Conservation (phyloP, 345 rosid species). For the Populus alba region DNA sequence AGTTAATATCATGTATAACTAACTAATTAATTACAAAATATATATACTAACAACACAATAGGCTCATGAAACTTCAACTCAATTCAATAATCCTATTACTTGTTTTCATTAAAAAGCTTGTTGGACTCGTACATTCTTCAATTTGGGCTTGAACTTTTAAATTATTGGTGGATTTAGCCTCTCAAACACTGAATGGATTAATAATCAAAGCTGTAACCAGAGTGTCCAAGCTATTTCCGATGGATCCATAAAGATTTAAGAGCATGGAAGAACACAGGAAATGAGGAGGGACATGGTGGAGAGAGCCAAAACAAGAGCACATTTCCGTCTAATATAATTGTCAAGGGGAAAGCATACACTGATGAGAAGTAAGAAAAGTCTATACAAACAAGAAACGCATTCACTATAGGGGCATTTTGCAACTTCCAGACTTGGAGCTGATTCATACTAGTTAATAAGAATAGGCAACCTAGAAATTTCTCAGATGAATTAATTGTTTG, state of each 20-base stretch:
- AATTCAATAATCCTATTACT: too few relatives aligned
- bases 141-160: too few relatives aligned
- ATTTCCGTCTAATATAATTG: constrained; percentile 51
- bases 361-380: constrained; percentile 45
- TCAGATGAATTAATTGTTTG: too few relatives aligned
- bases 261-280: constrained; percentile 62
- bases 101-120: too few relatives aligned
- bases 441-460: neutral
- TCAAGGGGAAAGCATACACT: constrained; percentile 54
- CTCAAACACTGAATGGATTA: too few relatives aligned
- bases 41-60: too few relatives aligned
- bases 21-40: too few relatives aligned
- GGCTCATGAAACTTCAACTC: too few relatives aligned
- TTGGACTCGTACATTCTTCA: too few relatives aligned
- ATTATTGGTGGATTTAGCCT: too few relatives aligned
- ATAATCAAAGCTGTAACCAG: neutral
- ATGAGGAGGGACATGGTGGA: constrained; percentile 55
- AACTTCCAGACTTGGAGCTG: constrained; percentile 79
- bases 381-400: constrained; percentile 47
- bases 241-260: constrained; percentile 73
- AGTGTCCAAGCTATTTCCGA: constrained; percentile 40
- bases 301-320: constrained; percentile 46
- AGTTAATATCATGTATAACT: too few relatives aligned
- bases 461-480: too few relatives aligned
- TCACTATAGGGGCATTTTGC: constrained; percentile 66